Percentiles rank a stretch among this genome's conserved stretches.
phyloP scores from a whole-genome alignment of 495 filamentous ascomycete genomes.

The Hypoxylon perforatum region DNA sequence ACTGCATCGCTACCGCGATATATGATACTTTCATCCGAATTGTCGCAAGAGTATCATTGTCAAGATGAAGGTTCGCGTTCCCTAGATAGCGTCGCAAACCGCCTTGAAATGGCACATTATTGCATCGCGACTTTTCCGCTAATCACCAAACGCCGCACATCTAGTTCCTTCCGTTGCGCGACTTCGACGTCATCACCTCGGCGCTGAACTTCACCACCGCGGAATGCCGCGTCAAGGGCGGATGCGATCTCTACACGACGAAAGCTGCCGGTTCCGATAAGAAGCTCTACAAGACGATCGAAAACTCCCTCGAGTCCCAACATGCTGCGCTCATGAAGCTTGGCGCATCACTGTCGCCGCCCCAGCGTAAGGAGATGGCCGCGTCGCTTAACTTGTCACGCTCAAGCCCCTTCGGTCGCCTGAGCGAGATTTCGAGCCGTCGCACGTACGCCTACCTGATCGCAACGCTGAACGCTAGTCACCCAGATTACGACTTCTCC shows the following conservation, averaged over 20 bases:
- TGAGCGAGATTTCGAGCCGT: constrained; percentile 86
- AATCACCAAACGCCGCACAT: constrained; percentile 3
- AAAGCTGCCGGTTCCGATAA: constrained; percentile 95
- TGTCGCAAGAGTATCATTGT: constrained; percentile 21
- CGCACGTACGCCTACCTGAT: constrained; percentile 96
- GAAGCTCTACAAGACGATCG: constrained; percentile 95
- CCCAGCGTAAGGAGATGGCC: constrained; percentile 67
- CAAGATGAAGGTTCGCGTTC: constrained; percentile 53
- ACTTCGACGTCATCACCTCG: constrained; percentile 87
- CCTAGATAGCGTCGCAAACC: background rate
- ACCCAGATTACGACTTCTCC: constrained; percentile 98
- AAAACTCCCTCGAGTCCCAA: constrained; percentile 85
- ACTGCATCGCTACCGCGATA: constrained; percentile 13
- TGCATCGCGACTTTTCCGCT: constrained; percentile 6
- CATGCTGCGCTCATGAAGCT: constrained; percentile 87
- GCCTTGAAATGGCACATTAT: background rate
- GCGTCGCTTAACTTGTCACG: constrained; percentile 79
- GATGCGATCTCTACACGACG: constrained; percentile 96
- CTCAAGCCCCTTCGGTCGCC: constrained; percentile 88
- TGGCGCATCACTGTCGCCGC: constrained; percentile 82
- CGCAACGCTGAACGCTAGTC: constrained; percentile 95
- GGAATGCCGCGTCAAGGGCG: constrained; percentile 88
- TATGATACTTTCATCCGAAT: constrained; percentile 22
- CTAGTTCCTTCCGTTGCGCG: constrained; percentile 89
- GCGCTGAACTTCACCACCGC: constrained; percentile 93